Evolutionary conservation across 345 rosid genomes (phyloP), one percentile per base, ranked within the genome.

Genomic region (Murraya koenigii): DNA sequence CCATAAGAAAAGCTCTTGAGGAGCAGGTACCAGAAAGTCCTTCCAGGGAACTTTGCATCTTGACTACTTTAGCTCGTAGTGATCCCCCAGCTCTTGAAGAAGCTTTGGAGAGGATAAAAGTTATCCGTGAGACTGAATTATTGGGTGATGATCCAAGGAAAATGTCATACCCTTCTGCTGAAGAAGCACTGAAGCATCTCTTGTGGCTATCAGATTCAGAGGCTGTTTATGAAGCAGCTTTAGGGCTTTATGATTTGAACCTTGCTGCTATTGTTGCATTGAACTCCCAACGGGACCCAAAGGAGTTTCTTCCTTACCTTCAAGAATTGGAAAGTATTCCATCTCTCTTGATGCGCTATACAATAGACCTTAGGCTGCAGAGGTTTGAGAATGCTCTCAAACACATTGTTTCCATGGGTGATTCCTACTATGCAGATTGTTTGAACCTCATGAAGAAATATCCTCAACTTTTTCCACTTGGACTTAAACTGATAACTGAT

Each of bases 181-280:
- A 96, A 86, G 99, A 94, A 89, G 95, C 97, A 15, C 71, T 92
- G 82, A 96, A 92, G 85, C 99, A 96, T 85, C 94, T 96, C 60
- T 69, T 96, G 72, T 96, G 99, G 99, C 79, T 96, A 87, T 89
- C 94, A 80, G 98, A 94, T 88, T 77, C 92, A n/a, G 95, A 91
- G 74, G 98, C 94, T 55, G 92, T 96, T 72, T 96, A 87, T 85
- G 93, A 92, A 86, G 92, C 99, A 82, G 97, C 99, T 77, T 82
- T 96, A 66, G 99, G 99, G 64, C 97, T 94, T 79, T 94, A 94
- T 74, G 98, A 94, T 88, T 84, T 96, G 88, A 90, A 92, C 87
- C 97, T 96, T 84, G 93, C 97, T 81, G 99, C 99, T 81, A 92
- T 96, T 62, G 99, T 96, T 85, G 98, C 99, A 70, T 84, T 94